phyloP scores from a whole-genome alignment of 2,329 filamentous ascomycete species.

The Stenocarpella maydis region DNA sequence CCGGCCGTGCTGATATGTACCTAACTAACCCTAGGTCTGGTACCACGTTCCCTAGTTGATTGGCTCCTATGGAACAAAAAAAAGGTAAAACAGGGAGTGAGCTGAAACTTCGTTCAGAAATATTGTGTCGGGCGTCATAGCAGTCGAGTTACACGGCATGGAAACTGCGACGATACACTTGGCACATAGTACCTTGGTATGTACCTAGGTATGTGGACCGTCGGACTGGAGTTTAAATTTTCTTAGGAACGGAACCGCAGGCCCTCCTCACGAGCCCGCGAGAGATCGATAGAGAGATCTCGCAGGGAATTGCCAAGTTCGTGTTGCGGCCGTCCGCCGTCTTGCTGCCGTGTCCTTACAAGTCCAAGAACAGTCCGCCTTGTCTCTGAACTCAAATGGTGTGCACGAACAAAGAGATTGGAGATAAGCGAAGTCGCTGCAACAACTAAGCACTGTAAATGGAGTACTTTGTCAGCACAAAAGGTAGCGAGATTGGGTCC shows the following conservation, averaged over 20 bases:
- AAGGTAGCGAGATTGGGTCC: too few species aligned
- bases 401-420: conserved; percentile 3
- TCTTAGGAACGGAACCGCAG: background rate
- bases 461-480: background rate
- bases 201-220: background rate
- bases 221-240: background rate
- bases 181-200: too few species aligned
- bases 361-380: background rate
- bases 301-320: background rate
- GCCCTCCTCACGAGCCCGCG: background rate
- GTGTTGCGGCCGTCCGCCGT: background rate
- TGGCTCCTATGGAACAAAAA: background rate
- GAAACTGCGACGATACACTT: background rate
- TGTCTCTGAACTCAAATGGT: conserved; percentile 2
- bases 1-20: background rate
- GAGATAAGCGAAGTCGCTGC: background rate
- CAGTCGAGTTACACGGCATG: background rate
- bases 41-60: background rate
- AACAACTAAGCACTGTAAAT: background rate
- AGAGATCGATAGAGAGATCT: background rate
- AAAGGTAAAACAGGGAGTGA: too few species aligned
- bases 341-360: background rate
- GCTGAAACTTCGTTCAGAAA: background rate
- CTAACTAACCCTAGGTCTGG: too few species aligned
- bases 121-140: background rate